A percentile compares a stretch with the other conserved stretches of the same genome.
These are phyloP conservation scores for Pouteria campechiana DNA, from an alignment of 179 eudicot genomes.

Conservation along the genomic window DNA sequence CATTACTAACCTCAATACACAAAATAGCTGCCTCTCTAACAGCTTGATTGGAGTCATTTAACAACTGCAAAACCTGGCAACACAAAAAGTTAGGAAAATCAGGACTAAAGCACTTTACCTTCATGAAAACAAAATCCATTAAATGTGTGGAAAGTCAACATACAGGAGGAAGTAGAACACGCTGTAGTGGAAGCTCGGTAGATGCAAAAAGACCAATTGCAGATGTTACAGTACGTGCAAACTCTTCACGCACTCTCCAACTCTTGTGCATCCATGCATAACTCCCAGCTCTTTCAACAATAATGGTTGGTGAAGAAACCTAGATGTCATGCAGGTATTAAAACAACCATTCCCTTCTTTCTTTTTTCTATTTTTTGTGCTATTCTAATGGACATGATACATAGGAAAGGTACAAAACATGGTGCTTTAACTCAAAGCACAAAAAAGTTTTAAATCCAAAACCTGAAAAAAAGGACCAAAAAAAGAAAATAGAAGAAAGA, in stretches of 20 bases:
- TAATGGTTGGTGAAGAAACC: constrained; percentile 95
- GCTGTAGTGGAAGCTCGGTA: constrained; percentile 92
- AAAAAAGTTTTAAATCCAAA: too few relatives aligned
- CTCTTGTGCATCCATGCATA: constrained; percentile 96
- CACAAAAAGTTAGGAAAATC: constrained; percentile 3
- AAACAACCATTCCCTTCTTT: not conserved
- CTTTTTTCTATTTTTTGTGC: too few relatives aligned
- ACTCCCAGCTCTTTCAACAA: constrained; percentile 95
- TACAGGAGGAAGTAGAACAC: constrained; percentile 96
- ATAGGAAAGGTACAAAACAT: too few relatives aligned
- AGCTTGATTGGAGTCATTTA: constrained; percentile 84
- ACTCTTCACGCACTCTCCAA: constrained; percentile 97
- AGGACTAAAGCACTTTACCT: not conserved
- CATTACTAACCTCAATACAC: constrained; percentile 99
- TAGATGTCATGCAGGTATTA: constrained; percentile 20
- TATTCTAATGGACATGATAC: too few relatives aligned
- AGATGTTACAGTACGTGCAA: constrained; percentile 90
- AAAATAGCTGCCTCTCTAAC: constrained; percentile 90
- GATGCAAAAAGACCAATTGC: constrained; percentile 90
- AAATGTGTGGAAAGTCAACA: too few relatives aligned
- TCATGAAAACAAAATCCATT: too few relatives aligned
- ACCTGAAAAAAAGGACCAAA: too few relatives aligned
- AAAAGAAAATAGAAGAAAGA: too few relatives aligned
- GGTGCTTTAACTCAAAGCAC: too few relatives aligned
- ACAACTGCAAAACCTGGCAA: constrained; percentile 86